These are phyloP conservation scores for Solanum pimpinellifolium DNA, from an alignment of 257 asterid genomes.

Conservation along the genomic window DNA sequence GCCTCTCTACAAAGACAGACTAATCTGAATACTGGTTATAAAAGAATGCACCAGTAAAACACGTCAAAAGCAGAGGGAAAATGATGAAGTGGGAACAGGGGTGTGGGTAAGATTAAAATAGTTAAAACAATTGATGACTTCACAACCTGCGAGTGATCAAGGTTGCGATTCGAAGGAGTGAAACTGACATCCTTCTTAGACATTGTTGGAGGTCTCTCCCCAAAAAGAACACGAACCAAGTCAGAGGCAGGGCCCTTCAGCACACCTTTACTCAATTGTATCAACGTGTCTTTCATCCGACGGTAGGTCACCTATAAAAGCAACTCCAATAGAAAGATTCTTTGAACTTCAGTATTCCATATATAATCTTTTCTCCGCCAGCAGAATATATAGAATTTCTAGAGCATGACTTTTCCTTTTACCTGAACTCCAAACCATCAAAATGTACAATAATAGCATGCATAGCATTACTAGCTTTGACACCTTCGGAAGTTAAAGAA, in stretches of 20 bases:
- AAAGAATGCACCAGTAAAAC: neutral
- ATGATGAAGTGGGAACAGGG: neutral
- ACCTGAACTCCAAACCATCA: neutral
- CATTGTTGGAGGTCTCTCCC: constrained; percentile 61
- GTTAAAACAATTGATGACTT: neutral
- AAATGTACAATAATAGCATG: neutral
- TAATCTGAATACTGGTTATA: neutral
- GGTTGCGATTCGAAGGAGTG: constrained; percentile 54
- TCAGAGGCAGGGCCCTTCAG: constrained; percentile 85
- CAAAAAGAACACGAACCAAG: constrained; percentile 88
- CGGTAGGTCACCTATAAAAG: constrained; percentile 74
- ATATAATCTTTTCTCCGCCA: neutral
- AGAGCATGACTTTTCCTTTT: neutral
- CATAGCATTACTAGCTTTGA: neutral
- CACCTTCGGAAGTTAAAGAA: neutral
- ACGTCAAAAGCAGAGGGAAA: neutral
- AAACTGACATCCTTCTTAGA: constrained; percentile 64
- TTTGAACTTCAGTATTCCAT: neutral
- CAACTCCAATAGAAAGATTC: constrained; percentile 1
- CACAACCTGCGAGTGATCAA: constrained; percentile 87
- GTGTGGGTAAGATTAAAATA: neutral
- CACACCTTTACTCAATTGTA: constrained; percentile 87
- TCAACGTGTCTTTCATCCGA: constrained; percentile 81
- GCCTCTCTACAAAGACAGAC: neutral
- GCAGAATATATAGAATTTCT: neutral